Evolutionary conservation across 2,329 filamentous ascomycete species (phyloP).

Genomic region (Neonectria magnoliae): DNA sequence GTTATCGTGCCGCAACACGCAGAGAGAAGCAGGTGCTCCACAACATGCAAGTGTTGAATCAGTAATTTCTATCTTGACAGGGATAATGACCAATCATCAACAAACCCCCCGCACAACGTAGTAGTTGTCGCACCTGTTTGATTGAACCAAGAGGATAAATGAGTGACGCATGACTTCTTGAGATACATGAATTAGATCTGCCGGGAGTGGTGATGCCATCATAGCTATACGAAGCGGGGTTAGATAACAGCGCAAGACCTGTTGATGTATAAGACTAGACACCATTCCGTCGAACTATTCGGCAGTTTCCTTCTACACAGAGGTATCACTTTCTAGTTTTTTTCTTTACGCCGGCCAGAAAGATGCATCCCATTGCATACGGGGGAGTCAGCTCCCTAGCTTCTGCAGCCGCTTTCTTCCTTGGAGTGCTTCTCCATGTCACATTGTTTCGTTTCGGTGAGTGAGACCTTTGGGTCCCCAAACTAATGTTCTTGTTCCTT

Average conservation of each 20-base stretch:
- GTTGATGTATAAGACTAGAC: background rate
- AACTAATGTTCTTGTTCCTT: background rate
- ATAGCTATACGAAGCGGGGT: too few relatives aligned
- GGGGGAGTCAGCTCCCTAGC: background rate
- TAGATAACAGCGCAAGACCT: background rate
- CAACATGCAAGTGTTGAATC: background rate
- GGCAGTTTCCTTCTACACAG: background rate
- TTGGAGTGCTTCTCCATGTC: constrained; percentile 1
- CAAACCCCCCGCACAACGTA: background rate
- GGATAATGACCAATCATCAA: background rate
- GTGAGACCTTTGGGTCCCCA: constrained; percentile 4
- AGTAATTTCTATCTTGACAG: background rate
- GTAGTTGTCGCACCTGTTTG: background rate
- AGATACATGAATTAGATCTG: background rate
- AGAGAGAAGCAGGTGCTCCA: background rate
- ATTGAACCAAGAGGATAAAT: background rate
- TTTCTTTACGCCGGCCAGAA: background rate
- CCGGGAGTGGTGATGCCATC: background rate
- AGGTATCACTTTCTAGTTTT: background rate
- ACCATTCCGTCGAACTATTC: background rate
- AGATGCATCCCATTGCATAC: background rate
- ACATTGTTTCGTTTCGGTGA: constrained; percentile 3
- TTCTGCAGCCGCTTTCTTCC: background rate
- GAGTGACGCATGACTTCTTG: background rate
- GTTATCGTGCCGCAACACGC: background rate